Percentiles rank a stretch among this genome's conserved stretches.
Evolutionary conservation across 2,329 filamentous ascomycete genomes (phyloP).

Genomic region (Botrytis deweyae): DNA sequence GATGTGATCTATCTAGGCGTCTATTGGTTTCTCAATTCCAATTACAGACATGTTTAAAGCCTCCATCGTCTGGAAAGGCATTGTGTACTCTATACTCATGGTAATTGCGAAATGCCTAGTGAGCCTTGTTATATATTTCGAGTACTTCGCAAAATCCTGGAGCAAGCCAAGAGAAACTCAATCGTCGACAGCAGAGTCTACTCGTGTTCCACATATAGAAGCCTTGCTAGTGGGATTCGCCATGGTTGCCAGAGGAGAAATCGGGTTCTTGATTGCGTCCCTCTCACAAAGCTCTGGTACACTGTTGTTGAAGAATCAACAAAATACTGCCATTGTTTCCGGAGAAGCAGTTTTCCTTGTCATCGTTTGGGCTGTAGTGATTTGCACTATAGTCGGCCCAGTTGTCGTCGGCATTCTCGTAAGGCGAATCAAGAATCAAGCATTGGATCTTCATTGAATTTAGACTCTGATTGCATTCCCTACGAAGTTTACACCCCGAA

Average conservation of each 20-base stretch:
- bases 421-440: constrained; percentile 39
- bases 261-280: constrained; percentile 73
- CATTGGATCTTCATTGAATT: background rate
- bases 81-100: constrained; percentile 74
- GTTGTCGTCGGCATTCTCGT: constrained; percentile 50
- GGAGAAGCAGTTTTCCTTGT: constrained; percentile 49
- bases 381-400: constrained; percentile 55
- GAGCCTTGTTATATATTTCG: constrained; percentile 43
- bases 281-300: constrained; percentile 56
- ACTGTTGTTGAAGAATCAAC: constrained; percentile 24
- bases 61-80: constrained; percentile 66
- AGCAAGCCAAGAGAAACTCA: background rate
- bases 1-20: constrained; percentile 43
- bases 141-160: constrained; percentile 17
- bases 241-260: constrained; percentile 78
- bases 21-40: constrained; percentile 76
- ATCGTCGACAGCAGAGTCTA: background rate
- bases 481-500: background rate
- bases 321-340: constrained; percentile 16
- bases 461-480: background rate
- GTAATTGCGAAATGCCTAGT: constrained; percentile 58
- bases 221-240: constrained; percentile 41
- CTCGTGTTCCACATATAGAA: constrained; percentile 28
- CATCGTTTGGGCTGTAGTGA: constrained; percentile 55
- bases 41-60: constrained; percentile 67